Conservation (phyloP, 129 eudicot species). For the Daucus carota region DNA sequence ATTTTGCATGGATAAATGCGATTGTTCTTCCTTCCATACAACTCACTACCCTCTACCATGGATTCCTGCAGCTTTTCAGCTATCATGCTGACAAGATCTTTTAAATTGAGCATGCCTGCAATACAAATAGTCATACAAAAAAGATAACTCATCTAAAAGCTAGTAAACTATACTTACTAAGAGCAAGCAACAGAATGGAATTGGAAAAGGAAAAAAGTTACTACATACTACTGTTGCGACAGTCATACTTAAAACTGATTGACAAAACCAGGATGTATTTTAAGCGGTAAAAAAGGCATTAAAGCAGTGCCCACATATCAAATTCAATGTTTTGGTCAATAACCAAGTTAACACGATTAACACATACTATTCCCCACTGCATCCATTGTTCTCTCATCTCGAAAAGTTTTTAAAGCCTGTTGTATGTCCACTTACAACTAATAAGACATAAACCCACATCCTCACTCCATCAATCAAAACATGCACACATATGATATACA, state of each 20-base stretch:
- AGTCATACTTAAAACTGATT: neutral
- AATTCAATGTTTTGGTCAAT: neutral
- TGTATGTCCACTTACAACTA: neutral
- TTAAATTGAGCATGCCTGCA: conserved; percentile 78
- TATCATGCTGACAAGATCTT: conserved; percentile 58
- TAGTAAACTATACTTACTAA: neutral
- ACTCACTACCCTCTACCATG: conserved; percentile 61
- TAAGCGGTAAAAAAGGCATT: neutral
- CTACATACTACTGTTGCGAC: neutral
- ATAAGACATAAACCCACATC: neutral
- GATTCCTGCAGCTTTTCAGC: conserved; percentile 54
- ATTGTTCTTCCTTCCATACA: conserved; percentile 67
- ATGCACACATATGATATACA: neutral
- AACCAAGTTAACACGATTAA: neutral
- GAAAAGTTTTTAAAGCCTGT: neutral
- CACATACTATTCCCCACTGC: neutral
- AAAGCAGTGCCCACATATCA: neutral
- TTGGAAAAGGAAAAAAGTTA: neutral
- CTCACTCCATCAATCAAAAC: neutral
- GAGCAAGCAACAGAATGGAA: neutral
- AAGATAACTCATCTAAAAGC: neutral
- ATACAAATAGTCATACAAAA: neutral
- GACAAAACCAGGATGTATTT: conserved; percentile 4
- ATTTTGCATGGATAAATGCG: conserved; percentile 68
- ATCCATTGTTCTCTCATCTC: neutral